Base-by-base conservation (phyloP, 768 basidiomycete genomes). In the Candolleomyces aberdarensis region DNA sequence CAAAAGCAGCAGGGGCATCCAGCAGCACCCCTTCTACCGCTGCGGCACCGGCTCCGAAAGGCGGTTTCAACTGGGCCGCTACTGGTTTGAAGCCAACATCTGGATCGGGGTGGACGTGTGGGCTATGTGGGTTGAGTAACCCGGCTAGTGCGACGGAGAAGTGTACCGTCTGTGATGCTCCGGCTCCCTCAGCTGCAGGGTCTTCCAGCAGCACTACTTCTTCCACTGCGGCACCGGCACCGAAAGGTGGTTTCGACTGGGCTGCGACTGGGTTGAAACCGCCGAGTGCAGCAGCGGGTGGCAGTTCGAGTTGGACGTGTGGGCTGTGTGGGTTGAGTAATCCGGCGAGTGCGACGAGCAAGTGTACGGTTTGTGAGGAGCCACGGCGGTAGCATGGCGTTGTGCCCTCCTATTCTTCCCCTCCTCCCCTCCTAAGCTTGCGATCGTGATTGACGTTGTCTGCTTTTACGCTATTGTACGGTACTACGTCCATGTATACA, bases 351-450 rank as follows among this genome's bases (percentile, higher is more conserved):
- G 79, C 73, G n/a, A 64, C 65, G 22, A 64, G 64, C 20, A 81
- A 85, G 65, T 88, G 86, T 68, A 70, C 69, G 2, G 54, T 83
- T 53, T 88, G 85, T 62, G 83, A 85, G 11, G 57, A 74, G 13
- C 75, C 77, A 44, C 57, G 63, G 36, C 57, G 63, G 36, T 60
- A 40, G 36, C 40, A 40, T 20, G 36, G 36, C 26, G 26, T 26
- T 3, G 26, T 26, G 36, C 1, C 36, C 36, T 11, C 36, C 36
- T 36, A 1, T 11, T 36, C n/a, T n/a, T n/a, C n/a, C 11, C 8
- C 36, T 5, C 6, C 36, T 5, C 11, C 36, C 11, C 36, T 6
- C 6, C 36, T 8, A 5, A 11, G 36, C 36, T 36, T 11, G 8
- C 36, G 36, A 3, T 36, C 6, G 36, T 36, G 36, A 36, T 36